Evolutionary conservation across 1,284 basidiomycete genomes (phyloP), one percentile per base, ranked within the genome.

Genomic region (Exobasidium cylindrosporum): DNA sequence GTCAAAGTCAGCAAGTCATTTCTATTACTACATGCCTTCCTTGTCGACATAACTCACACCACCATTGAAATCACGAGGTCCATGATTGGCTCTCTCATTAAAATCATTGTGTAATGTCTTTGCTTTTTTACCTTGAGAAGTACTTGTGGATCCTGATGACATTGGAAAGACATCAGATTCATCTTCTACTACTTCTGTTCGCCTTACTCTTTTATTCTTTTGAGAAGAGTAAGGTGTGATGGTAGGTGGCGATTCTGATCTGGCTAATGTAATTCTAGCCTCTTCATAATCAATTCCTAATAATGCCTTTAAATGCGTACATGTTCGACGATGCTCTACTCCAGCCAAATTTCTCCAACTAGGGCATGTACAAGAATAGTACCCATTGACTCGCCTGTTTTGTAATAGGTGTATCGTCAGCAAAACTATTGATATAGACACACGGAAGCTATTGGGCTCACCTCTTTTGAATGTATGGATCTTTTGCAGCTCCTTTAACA

Each of bases 261-360:
- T 83, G 84, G 62, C 60, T 2, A 82, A 72, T 59, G 82, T 82
- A 32, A 85, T 49, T 11, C 85, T 83, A 0, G 84, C 62, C 24
- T 40, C 77, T 73, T 86, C 85, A 72, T 86, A 87, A 55, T 81
- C 82, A n/a, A 85, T 84, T 2, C 86, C 86, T 23, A 87, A 81
- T n/a, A 87, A 23, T 4, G 10, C 47, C 60, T 83, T 83, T 35
- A 87, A 79, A 70, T 87, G 86, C 66, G 87, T 86, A 81, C 86
- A 87, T 10, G 84, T 83, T 11, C 86, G 84, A 1, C 83, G 84
- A 66, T 85, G 84, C 26, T 83, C 80, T 1, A 84, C 83, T 17
- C 68, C 77, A 7, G 83, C 82, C 35, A 83, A 83, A 65, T 84
- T 83, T 50, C 82, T 79, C 86, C 74, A 76, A 1, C 65, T 61